Evolutionary conservation across 345 rosid genomes (phyloP), one percentile per base, ranked within the genome.

Genomic region (Hypericum androsaemum): DNA sequence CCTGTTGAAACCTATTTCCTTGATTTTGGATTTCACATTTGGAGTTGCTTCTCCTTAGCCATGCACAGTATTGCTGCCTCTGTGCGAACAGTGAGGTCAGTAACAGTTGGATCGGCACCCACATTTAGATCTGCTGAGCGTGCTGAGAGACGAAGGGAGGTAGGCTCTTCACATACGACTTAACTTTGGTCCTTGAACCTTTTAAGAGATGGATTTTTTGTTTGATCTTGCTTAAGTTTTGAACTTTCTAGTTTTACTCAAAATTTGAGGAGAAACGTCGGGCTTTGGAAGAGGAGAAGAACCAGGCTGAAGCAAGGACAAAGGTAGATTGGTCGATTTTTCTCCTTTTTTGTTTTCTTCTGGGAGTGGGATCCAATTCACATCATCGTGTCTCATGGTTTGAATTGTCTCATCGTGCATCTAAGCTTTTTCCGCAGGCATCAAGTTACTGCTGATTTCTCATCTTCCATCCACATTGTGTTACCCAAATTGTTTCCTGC

Each of bases 141-240:
- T 40, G 94, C 95, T 13, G 94, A 82, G 65, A 89, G 81, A 74
- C 86, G 99, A 39, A 94, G 11, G 64, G 97, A 94, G 92, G 99
- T 88, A 56, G 41, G 28, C 16, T 59, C 47, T 52, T 43, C 57
- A 11, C 22, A 40, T 12, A 55, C 4, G 32, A 22, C 32, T 55
- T 39, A 41, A 36, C 12, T 40, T 2, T 39, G 41, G 38, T 39
- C 70, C 39, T 57, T 62, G 12, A 56, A 41, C 17, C 28, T 47
- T 46, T 12, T 56, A 16, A 16, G 2, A 52, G 39, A 39, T 0
- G 14, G 16, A 35, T 53, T 69, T 56, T 52, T 0, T 8, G 16
- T 49, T 62, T 22, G 32, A 22, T 4, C 4, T 22, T 22, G 32
- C 32, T 22, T 22, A 22, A 22, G 32, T 22, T 22, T 22, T 22